Evolutionary conservation across 2,329 filamentous ascomycete species (phyloP).

Genomic region (Dactylonectria estremocensis): DNA sequence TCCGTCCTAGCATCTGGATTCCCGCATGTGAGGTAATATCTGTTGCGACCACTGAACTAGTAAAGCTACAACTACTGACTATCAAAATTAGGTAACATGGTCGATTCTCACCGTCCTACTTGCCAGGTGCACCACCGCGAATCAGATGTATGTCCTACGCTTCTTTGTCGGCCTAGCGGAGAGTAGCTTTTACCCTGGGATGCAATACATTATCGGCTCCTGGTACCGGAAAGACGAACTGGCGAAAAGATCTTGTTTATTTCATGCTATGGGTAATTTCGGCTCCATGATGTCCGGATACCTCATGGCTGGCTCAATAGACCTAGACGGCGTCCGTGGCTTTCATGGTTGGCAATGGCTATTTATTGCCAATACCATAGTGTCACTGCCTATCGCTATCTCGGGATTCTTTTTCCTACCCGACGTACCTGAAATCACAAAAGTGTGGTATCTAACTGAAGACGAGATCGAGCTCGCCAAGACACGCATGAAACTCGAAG

Average conservation of each 20-base stretch:
- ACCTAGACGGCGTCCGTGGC: constrained; percentile 57
- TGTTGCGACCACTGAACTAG: fast-evolving
- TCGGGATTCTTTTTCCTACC: constrained; percentile 53
- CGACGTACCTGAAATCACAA: constrained; percentile 47
- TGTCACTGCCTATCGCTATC: constrained; percentile 54
- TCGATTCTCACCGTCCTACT: constrained; percentile 50
- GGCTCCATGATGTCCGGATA: constrained; percentile 52
- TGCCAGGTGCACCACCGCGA: constrained; percentile 48
- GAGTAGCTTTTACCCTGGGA: constrained; percentile 57
- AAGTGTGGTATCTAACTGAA: constrained; percentile 48
- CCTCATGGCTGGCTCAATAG: constrained; percentile 59
- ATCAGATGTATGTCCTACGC: constrained; percentile 56
- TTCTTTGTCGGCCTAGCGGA: constrained; percentile 62
- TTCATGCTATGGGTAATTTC: constrained; percentile 53
- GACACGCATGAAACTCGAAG: constrained; percentile 57
- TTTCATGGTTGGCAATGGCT: constrained; percentile 64
- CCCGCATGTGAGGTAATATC: constrained; percentile 52
- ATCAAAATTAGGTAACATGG: constrained; percentile 46
- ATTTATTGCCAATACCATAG: constrained; percentile 55
- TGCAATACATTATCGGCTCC: constrained; percentile 58
- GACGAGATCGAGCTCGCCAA: constrained; percentile 48
- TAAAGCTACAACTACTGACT: too few species aligned
- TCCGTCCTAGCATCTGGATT: constrained; percentile 59
- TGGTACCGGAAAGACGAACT: constrained; percentile 63
- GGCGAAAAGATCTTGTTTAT: constrained; percentile 60